phyloP scores from a whole-genome alignment of 495 filamentous ascomycete species.

The Patellaria atrata region DNA sequence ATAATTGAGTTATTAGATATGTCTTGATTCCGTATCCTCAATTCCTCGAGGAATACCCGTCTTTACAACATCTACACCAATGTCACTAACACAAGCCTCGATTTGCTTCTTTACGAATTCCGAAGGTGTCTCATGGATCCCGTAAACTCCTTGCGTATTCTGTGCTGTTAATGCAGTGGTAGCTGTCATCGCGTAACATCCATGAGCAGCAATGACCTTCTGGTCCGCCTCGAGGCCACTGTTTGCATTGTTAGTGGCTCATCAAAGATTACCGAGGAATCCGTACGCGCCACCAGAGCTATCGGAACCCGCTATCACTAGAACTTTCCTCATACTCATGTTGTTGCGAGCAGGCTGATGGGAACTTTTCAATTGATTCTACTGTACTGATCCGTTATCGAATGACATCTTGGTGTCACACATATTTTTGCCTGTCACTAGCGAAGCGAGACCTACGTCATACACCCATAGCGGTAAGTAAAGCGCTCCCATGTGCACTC shows the following conservation, averaged over 20 bases:
- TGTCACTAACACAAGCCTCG: conserved; percentile 64
- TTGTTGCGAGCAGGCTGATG: not conserved
- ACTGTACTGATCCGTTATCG: too few species aligned
- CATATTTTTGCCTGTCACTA: too few species aligned
- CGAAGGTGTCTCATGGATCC: conserved; percentile 64
- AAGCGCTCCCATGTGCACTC: too few species aligned
- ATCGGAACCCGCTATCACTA: conserved; percentile 78
- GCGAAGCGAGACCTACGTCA: too few species aligned
- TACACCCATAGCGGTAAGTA: too few species aligned
- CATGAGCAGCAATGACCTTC: conserved; percentile 82
- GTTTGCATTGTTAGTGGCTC: conserved; percentile 6
- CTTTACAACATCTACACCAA: conserved; percentile 83
- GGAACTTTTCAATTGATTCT: not conserved
- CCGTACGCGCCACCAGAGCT: conserved; percentile 78
- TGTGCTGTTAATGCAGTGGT: conserved; percentile 91
- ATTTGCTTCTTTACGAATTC: conserved; percentile 75
- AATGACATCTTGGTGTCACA: too few species aligned
- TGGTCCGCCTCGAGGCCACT: conserved; percentile 97
- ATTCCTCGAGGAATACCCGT: conserved; percentile 46
- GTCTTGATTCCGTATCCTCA: too few species aligned
- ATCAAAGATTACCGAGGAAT: conserved; percentile 9
- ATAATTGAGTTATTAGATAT: conserved; percentile 1
- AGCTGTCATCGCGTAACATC: conserved; percentile 90
- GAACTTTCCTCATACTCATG: conserved; percentile 33
- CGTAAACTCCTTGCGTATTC: conserved; percentile 73